Percentiles rank a stretch among this genome's conserved stretches.
Evolutionary conservation across 139 green algal species (phyloP).

Genomic region (Chlamydomonas eustigma): DNA sequence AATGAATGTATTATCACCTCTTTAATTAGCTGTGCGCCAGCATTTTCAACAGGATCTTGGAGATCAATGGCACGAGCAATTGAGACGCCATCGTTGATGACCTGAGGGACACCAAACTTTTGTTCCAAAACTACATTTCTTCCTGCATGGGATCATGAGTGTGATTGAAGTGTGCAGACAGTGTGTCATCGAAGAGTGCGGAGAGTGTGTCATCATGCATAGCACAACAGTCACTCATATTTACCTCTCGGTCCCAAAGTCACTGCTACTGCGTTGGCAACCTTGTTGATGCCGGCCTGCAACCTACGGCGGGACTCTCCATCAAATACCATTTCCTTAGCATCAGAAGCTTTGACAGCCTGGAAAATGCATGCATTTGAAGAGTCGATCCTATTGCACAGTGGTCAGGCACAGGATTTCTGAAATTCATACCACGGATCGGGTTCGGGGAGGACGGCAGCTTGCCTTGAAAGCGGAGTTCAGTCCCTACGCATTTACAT

Average conservation of each 20-base stretch:
- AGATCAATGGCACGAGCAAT: conserved; percentile 97
- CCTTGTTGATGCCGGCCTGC: conserved; percentile 96
- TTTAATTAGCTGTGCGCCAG: conserved; percentile 96
- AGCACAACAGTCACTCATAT: too few species aligned
- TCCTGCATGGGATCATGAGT: conserved; percentile 47
- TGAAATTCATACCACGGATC: not conserved
- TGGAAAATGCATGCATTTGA: too few species aligned
- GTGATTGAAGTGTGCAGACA: not conserved
- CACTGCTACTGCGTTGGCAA: conserved; percentile 92
- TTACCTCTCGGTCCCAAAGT: conserved; percentile 92
- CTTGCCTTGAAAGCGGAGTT: not conserved
- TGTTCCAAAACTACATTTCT: conserved; percentile 97
- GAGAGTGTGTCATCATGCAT: not conserved
- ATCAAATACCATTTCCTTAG: conserved; percentile 97
- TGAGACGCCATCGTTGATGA: conserved; percentile 98
- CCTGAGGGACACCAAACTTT: conserved; percentile 80
- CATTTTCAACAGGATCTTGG: conserved; percentile 91
- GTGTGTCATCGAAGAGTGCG: not conserved
- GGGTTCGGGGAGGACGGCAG: too few species aligned
- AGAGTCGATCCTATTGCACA: too few species aligned
- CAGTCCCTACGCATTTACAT: too few species aligned
- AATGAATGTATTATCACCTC: conserved; percentile 55
- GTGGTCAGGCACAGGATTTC: too few species aligned
- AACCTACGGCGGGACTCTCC: conserved; percentile 77
- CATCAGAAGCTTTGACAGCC: conserved; percentile 41